phyloP scores from a whole-genome alignment of 1,284 basidiomycete species.

The Volvariella volvacea region DNA sequence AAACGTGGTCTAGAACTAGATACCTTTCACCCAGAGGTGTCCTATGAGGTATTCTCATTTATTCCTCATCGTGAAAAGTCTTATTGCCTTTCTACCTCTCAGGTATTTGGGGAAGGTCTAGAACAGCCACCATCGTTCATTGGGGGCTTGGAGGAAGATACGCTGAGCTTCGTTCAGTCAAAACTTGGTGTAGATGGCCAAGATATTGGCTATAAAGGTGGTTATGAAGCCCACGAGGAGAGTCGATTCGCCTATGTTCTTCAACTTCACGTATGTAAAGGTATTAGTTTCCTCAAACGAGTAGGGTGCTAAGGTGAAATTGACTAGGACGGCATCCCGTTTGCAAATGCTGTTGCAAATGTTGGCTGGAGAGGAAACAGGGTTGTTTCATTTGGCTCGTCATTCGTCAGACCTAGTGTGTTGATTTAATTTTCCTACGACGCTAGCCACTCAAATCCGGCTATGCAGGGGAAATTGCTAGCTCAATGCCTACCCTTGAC shows the following conservation, averaged over 20 bases:
- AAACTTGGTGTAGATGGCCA: background rate
- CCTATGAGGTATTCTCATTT: background rate
- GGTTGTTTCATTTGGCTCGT: conserved; percentile 34
- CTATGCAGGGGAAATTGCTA: background rate
- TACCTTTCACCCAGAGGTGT: background rate
- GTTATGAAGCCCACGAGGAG: conserved; percentile 7
- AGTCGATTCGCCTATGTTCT: conserved; percentile 10
- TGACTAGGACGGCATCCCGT: conserved; percentile 11
- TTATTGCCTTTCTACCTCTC: too few relatives aligned
- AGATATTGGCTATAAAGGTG: conserved; percentile 8
- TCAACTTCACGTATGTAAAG: conserved; percentile 9
- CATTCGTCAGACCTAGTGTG: conserved; percentile 35
- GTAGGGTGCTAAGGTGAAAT: background rate
- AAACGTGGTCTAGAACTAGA: background rate
- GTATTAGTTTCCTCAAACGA: background rate
- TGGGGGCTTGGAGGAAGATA: background rate
- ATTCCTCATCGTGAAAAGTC: background rate
- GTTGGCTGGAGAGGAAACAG: conserved; percentile 15
- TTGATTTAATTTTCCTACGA: conserved; percentile 1
- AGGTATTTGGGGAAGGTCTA: background rate
- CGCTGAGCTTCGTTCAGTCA: background rate
- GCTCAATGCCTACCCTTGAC: background rate
- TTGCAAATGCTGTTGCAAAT: too few relatives aligned
- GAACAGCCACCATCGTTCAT: background rate
- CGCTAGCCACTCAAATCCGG: background rate